These are phyloP conservation scores for Cerrena zonata DNA, from an alignment of 1,284 basidiomycete genomes.

Conservation along the genomic window DNA sequence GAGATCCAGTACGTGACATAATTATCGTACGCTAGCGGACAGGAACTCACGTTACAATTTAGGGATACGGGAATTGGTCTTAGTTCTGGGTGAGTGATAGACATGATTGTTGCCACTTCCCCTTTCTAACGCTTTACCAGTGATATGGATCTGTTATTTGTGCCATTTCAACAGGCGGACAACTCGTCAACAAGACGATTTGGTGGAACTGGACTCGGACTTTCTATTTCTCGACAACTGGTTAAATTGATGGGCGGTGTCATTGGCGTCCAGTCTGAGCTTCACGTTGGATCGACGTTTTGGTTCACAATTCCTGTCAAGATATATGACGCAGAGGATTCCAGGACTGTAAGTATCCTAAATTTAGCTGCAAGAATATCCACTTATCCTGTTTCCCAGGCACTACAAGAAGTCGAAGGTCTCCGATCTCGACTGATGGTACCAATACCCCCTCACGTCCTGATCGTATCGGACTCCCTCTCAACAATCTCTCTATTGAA, in stretches of 20 bases:
- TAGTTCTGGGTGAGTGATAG: constrained; percentile 34
- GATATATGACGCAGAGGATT: constrained; percentile 49
- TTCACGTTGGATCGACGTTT: constrained; percentile 58
- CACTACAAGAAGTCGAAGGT: constrained; percentile 39
- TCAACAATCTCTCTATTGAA: constrained; percentile 50
- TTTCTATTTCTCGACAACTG: constrained; percentile 66
- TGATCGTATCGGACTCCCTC: constrained; percentile 53
- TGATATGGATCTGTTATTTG: constrained; percentile 61
- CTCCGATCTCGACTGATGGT: constrained; percentile 39
- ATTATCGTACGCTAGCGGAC: constrained; percentile 2
- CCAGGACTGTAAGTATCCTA: constrained; percentile 35
- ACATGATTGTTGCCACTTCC: background rate
- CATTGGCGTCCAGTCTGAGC: constrained; percentile 61
- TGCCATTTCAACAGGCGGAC: constrained; percentile 71
- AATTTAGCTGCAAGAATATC: background rate
- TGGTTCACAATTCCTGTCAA: constrained; percentile 68
- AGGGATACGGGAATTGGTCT: constrained; percentile 69
- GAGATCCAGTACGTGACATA: constrained; percentile 47
- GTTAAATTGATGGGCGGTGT: constrained; percentile 69
- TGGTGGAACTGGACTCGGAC: constrained; percentile 64
- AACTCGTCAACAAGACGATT: constrained; percentile 68
- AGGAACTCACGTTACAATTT: background rate
- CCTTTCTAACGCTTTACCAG: constrained; percentile 16
- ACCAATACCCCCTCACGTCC: constrained; percentile 42
- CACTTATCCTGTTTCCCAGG: constrained; percentile 25